Base-by-base conservation (phyloP, 768 basidiomycete genomes). In the Lactarius tabidus region DNA sequence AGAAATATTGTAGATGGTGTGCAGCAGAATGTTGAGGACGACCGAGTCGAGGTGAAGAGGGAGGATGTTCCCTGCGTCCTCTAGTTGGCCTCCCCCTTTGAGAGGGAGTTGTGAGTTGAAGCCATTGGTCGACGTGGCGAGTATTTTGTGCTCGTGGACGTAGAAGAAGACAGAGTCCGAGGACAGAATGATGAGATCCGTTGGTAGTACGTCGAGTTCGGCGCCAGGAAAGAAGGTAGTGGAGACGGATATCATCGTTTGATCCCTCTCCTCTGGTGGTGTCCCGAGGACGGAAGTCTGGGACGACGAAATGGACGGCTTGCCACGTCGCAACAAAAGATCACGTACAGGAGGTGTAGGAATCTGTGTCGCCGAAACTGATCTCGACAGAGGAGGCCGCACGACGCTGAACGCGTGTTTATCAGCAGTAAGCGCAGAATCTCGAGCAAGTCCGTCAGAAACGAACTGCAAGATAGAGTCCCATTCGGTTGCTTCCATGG, bases 151-250 rank as follows among this genome's bases (percentile, higher is more conserved):
- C 0, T 80, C 77, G 73, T 93, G 90, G 7, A 87, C 87, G 71
- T 93, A 93, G 80, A 94, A 94, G 75, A 91, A 91, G 45, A 94
- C 90, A 20, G 83, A 81, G 71, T 94, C 92, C 33, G 85, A 80
- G 2, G 90, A 86, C 61, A 91, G 77, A 57, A 91, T 76, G 69
- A 88, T 79, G 52, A 85, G 69, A 72, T 93, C 88, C 1, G 88
- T 84, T 1, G 80, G 79, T n/a, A 80, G 73, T 0, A 82, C 70
- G 39, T 83, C 78, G 66, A 82, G 81, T 64, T 85, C 71, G 3
- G 88, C 85, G 41, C 83, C 85, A 3, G 91, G 90, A 71, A 83
- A 87, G 76, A 93, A 93, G 0, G 90, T 90, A 31, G 91, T 93
- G 18, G 90, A 92, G 39, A 93, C 85, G 1, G 90, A 90, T 62